Conservation (phyloP, 2,329 filamentous ascomycete species). For the Phyllosticta ampelicida region DNA sequence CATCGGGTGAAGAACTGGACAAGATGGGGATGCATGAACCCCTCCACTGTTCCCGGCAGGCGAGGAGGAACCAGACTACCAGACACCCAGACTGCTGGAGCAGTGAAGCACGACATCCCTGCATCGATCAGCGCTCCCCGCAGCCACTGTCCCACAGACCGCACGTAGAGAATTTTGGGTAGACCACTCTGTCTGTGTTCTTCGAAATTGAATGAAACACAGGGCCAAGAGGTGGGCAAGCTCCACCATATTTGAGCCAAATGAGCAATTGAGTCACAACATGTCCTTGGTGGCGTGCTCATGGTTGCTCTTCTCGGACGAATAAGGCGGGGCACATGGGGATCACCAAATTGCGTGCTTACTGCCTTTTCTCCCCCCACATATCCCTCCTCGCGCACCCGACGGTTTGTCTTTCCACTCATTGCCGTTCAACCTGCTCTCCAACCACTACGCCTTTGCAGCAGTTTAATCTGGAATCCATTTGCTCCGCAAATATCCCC, state of each 20-base stretch:
- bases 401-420: not conserved
- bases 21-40: no score
- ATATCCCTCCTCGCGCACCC: not conserved
- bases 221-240: not conserved
- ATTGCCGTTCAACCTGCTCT: not conserved
- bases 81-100: no score
- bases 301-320: not conserved
- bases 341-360: slow-evolving; percentile 5
- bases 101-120: no score
- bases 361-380: slow-evolving; percentile 3
- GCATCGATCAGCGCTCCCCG: no score
- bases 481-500: not conserved
- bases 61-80: no score
- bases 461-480: not conserved
- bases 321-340: not conserved
- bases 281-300: not conserved
- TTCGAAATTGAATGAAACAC: not conserved
- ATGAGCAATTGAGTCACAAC: not conserved
- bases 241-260: not conserved
- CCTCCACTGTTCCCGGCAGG: no score
- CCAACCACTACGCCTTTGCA: not conserved
- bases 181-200: not conserved
- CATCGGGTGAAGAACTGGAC: no score
- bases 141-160: not conserved
- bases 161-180: not conserved